Evolutionary conservation across 2,329 filamentous ascomycete species (phyloP).

Genomic region (Verticillium albo-atrum): DNA sequence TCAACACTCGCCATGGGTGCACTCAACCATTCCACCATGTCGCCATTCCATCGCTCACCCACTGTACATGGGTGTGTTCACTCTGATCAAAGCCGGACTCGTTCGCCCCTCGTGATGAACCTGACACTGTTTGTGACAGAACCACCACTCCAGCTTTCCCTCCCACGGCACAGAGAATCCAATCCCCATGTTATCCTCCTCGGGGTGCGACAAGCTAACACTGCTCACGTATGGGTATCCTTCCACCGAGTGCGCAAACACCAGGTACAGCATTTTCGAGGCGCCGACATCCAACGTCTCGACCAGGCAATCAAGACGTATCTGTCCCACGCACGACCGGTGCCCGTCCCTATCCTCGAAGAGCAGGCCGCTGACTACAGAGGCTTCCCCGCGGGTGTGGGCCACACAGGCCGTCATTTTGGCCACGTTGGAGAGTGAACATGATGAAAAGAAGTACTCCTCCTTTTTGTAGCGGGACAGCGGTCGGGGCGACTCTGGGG

Average conservation of each 20-base stretch:
- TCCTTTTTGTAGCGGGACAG: neutral
- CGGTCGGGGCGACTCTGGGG: neutral
- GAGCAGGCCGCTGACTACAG: neutral
- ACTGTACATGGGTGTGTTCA: neutral
- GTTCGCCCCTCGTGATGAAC: neutral
- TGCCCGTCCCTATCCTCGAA: neutral
- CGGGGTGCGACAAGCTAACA: neutral
- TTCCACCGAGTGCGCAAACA: neutral
- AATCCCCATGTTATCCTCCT: neutral
- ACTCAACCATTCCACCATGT: too few relatives aligned
- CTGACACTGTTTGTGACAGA: neutral
- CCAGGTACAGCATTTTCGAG: neutral
- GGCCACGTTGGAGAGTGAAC: neutral
- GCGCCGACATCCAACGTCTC: neutral
- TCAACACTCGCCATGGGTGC: too few relatives aligned
- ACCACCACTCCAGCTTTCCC: neutral
- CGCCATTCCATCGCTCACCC: neutral
- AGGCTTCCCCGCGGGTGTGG: neutral
- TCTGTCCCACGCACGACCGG: neutral
- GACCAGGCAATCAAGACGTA: neutral
- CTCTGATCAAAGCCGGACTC: neutral
- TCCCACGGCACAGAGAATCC: neutral
- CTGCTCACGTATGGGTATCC: neutral
- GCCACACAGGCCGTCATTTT: neutral
- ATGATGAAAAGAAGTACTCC: neutral